Evolutionary conservation across 306 rosid species (phyloP).

Genomic region (Hippophae rhamnoides): DNA sequence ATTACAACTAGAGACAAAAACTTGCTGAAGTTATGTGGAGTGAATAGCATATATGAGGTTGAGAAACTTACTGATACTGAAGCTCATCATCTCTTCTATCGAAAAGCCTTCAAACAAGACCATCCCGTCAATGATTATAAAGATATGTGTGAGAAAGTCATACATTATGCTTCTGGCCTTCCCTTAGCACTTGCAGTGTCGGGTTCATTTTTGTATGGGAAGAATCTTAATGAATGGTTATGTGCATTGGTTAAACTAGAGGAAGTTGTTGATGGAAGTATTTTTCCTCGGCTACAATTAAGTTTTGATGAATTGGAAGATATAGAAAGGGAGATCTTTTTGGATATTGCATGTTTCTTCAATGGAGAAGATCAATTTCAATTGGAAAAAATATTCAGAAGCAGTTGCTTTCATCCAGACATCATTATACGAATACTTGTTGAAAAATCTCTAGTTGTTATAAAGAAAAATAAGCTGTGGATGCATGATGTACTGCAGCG

Average conservation of each 20-base stretch:
- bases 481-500: background rate
- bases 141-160: background rate
- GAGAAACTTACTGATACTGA: background rate
- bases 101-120: constrained; percentile 11
- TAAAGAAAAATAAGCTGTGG: background rate
- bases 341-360: constrained; percentile 29
- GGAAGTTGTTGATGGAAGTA: background rate
- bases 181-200: constrained; percentile 14
- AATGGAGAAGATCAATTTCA: constrained; percentile 17
- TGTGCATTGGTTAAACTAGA: background rate
- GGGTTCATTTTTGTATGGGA: constrained; percentile 8
- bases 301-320: constrained; percentile 15
- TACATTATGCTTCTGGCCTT: constrained; percentile 4
- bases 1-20: background rate
- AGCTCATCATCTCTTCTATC: constrained; percentile 10
- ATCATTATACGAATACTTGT: constrained; percentile 24
- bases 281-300: background rate
- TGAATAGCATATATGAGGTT: background rate
- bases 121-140: background rate
- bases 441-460: constrained; percentile 30
- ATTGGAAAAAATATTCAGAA: constrained; percentile 11
- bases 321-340: constrained; percentile 14
- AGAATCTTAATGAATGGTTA: constrained; percentile 1
- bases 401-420: constrained; percentile 8
- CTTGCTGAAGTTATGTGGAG: background rate